Conservation (phyloP, 2,329 filamentous ascomycete species). For the Xylariaceae sp. region DNA sequence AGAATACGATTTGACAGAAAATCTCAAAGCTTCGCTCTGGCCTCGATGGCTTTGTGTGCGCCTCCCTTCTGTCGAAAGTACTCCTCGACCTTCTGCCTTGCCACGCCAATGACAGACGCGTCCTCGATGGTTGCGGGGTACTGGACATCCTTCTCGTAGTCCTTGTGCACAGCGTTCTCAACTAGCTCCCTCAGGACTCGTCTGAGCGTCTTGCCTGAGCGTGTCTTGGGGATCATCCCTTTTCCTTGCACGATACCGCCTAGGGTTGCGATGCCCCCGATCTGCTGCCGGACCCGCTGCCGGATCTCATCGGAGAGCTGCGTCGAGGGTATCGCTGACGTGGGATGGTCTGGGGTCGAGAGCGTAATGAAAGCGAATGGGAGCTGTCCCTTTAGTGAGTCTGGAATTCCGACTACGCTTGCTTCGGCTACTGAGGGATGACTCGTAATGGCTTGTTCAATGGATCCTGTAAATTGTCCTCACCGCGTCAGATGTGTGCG, state of each 20-base stretch:
- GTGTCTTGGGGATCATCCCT: conserved; percentile 89
- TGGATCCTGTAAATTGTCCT: conserved; percentile 65
- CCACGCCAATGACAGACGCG: conserved; percentile 73
- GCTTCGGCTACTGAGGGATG: conserved; percentile 83
- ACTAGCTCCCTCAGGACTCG: conserved; percentile 82
- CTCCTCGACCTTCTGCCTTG: conserved; percentile 71
- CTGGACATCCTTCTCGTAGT: conserved; percentile 74
- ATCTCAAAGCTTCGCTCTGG: conserved; percentile 56
- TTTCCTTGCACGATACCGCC: conserved; percentile 86
- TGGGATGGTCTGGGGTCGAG: conserved; percentile 54
- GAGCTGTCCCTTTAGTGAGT: conserved; percentile 85
- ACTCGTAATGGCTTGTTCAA: conserved; percentile 88
- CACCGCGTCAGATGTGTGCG: conserved; percentile 15
- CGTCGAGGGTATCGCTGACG: conserved; percentile 56
- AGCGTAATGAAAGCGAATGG: conserved; percentile 86
- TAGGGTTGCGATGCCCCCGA: conserved; percentile 85
- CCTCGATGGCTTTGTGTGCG: conserved; percentile 53
- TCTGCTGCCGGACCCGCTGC: conserved; percentile 74
- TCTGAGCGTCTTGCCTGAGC: conserved; percentile 89
- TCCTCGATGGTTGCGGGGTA: conserved; percentile 91
- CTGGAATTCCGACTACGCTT: conserved; percentile 85
- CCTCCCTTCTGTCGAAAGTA: conserved; percentile 70
- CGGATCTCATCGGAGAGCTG: conserved; percentile 69
- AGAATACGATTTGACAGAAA: no score
- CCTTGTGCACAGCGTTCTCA: conserved; percentile 78